Evolutionary conservation across 345 rosid genomes (phyloP).

Genomic region (Hevea brasiliensis): DNA sequence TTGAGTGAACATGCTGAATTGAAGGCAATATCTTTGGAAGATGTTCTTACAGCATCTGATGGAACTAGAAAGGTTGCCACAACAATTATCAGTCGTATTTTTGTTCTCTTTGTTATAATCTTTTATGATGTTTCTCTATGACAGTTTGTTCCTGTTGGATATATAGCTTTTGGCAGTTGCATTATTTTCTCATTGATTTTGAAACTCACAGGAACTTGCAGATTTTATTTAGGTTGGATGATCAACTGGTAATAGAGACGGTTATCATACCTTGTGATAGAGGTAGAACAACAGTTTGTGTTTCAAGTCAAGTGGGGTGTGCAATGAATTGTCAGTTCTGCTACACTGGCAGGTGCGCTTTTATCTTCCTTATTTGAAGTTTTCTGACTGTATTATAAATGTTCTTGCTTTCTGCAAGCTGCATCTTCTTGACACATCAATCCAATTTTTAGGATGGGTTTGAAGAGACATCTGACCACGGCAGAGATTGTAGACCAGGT

Average conservation of each 20-base stretch:
- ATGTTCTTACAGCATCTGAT: constrained; percentile 66
- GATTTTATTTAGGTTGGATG: constrained; percentile 81
- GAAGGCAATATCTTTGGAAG: constrained; percentile 66
- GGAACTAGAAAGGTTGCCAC: constrained; percentile 80
- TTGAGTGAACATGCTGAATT: constrained; percentile 59
- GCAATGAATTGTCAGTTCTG: constrained; percentile 99
- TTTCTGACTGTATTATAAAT: background rate
- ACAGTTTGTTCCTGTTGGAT: background rate
- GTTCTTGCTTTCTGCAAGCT: constrained; percentile 1
- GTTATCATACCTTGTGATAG: constrained; percentile 86
- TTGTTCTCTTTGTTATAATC: constrained; percentile 4
- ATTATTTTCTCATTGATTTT: constrained; percentile 61
- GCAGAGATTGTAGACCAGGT: constrained; percentile 96
- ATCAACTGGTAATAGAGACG: constrained; percentile 77
- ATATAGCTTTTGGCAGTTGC: constrained; percentile 8
- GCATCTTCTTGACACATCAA: constrained; percentile 3
- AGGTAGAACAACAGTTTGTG: constrained; percentile 87
- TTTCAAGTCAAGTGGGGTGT: constrained; percentile 92
- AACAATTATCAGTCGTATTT: constrained; percentile 13
- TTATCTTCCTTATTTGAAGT: constrained; percentile 1
- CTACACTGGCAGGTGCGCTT: constrained; percentile 74
- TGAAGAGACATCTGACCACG: constrained; percentile 74
- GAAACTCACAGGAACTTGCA: constrained; percentile 77
- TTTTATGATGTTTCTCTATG: background rate
- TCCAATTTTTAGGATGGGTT: constrained; percentile 67